Percentiles rank a stretch among this genome's conserved stretches.
phyloP scores from a whole-genome alignment of 148 eudicot species.

The Vaccinium darrowii region DNA sequence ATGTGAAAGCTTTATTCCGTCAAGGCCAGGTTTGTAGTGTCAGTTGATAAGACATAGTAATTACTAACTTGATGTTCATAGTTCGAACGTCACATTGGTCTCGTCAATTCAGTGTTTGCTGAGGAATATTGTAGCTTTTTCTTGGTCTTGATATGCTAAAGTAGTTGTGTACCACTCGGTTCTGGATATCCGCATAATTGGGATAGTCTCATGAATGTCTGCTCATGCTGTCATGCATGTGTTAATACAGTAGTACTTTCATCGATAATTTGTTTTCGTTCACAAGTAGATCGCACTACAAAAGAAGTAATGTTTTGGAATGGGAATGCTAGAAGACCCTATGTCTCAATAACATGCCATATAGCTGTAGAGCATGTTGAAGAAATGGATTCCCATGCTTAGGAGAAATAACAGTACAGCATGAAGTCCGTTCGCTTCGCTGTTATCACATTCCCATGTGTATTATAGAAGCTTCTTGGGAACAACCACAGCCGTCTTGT shows the following conservation, averaged over 20 bases:
- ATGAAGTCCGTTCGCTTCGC: not conserved
- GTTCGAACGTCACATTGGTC: not conserved
- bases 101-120: not conserved
- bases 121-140: not conserved
- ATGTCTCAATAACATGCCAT: not conserved
- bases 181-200: not conserved
- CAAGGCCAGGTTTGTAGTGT: conserved; percentile 69
- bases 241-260: not conserved
- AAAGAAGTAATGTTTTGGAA: not conserved
- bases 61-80: not conserved
- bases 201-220: not conserved
- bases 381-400: not conserved
- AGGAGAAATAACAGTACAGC: not conserved
- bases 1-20: conserved; percentile 77
- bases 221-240: not conserved
- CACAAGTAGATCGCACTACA: not conserved
- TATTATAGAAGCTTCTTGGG: too few relatives aligned
- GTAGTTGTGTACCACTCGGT: not conserved
- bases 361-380: not conserved
- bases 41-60: not conserved
- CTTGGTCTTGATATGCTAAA: not conserved
- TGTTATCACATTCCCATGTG: too few relatives aligned
- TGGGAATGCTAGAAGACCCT: not conserved
- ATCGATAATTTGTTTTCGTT: not conserved
- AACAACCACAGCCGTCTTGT: too few relatives aligned